A percentile compares a stretch with the other conserved stretches of the same genome.
Conservation (phyloP, 2,329 filamentous ascomycete genomes). For the Trichoderma brevicompactum region DNA sequence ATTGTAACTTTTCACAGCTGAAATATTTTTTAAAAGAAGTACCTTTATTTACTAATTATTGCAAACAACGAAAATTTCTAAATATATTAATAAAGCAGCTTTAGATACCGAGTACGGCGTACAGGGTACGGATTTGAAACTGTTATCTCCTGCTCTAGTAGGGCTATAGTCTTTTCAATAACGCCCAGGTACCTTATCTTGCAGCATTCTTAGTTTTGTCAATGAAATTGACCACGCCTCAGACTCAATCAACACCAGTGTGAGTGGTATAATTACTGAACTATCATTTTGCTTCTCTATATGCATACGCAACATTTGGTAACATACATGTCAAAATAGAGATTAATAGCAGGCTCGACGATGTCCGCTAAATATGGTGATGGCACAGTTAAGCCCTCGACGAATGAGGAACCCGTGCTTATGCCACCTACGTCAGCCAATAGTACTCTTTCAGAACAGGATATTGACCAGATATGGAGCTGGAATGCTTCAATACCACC, state of each 20-base stretch:
- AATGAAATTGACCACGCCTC: too few relatives aligned
- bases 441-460: background rate
- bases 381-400: background rate
- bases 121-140: background rate
- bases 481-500: constrained; percentile 31
- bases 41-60: too few relatives aligned
- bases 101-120: background rate
- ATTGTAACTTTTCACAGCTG: too few relatives aligned
- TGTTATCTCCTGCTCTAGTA: too few relatives aligned
- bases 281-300: too few relatives aligned
- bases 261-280: too few relatives aligned
- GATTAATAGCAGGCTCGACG: background rate
- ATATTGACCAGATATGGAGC: constrained; percentile 28
- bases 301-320: too few relatives aligned
- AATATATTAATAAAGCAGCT: too few relatives aligned
- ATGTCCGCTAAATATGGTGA: background rate
- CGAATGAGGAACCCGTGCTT: background rate
- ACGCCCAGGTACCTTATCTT: background rate
- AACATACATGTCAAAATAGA: too few relatives aligned
- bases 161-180: background rate
- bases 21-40: too few relatives aligned
- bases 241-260: too few relatives aligned
- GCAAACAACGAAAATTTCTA: too few relatives aligned
- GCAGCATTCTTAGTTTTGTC: background rate
- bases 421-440: background rate